phyloP scores from a whole-genome alignment of 2,329 filamentous ascomycete genomes.

The Pseudohalonectria lignicola region DNA sequence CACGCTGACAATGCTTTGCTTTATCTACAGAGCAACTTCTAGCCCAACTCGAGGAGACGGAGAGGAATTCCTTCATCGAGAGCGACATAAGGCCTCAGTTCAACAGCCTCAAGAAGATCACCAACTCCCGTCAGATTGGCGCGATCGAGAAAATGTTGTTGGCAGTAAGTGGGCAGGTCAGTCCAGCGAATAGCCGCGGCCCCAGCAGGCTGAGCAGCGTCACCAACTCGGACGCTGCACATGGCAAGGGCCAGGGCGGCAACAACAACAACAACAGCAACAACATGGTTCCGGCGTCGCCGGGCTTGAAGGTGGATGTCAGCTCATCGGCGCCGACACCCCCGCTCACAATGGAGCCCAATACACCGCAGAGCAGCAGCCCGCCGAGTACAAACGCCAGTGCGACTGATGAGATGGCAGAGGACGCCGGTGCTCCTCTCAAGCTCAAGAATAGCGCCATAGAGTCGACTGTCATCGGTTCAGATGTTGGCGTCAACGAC shows the following conservation, averaged over 20 bases:
- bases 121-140: conserved; percentile 54
- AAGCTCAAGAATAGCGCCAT: too few species aligned
- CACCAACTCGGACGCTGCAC: too few species aligned
- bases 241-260: conserved; percentile 7
- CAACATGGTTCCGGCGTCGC: too few species aligned
- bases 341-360: conserved; percentile 55
- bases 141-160: conserved; percentile 48
- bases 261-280: conserved; percentile 12
- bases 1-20: too few species aligned
- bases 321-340: conserved; percentile 51
- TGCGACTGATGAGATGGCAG: too few species aligned
- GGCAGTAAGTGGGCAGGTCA: conserved; percentile 16
- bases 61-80: conserved; percentile 48
- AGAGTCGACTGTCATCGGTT: too few species aligned
- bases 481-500: conserved; percentile 42
- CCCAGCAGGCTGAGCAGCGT: too few species aligned
- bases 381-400: conserved; percentile 51
- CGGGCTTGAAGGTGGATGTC: conserved; percentile 31
- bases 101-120: conserved; percentile 49
- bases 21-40: conserved; percentile 63
- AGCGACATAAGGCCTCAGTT: conserved; percentile 56
- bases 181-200: too few species aligned
- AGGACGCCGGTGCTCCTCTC: too few species aligned
- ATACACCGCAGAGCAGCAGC: conserved; percentile 57
- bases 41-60: conserved; percentile 45